A percentile compares a stretch with the other conserved stretches of the same genome.
Conservation (phyloP, 2,329 filamentous ascomycete genomes). For the Beauveria varroae region DNA sequence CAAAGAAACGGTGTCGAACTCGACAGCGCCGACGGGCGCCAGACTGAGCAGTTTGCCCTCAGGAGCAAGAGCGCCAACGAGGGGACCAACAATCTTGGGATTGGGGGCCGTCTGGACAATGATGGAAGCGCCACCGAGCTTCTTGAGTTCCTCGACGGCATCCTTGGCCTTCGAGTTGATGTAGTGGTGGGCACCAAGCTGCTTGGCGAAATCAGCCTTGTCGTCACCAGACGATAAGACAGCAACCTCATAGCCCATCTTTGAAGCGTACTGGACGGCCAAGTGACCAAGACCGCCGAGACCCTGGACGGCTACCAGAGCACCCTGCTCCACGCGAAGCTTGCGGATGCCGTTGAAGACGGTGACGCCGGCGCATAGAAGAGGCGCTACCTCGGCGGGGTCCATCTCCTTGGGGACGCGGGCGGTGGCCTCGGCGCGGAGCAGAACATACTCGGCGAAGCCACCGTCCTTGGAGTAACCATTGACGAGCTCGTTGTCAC, state of each 20-base stretch:
- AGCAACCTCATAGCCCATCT: conserved; percentile 68
- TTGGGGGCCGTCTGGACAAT: conserved; percentile 59
- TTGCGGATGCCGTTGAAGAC: conserved; percentile 54
- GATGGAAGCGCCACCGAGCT: conserved; percentile 53
- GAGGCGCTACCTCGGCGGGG: conserved; percentile 46
- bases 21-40: conserved; percentile 39
- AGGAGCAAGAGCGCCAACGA: conserved; percentile 46
- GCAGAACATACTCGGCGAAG: conserved; percentile 55
- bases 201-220: conserved; percentile 59
- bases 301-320: conserved; percentile 55
- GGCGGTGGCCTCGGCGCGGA: conserved; percentile 54
- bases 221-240: conserved; percentile 58
- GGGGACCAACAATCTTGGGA: conserved; percentile 42
- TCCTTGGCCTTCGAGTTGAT: conserved; percentile 46
- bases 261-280: conserved; percentile 66
- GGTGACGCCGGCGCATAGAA: conserved; percentile 60
- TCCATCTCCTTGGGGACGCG: conserved; percentile 45
- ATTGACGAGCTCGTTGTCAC: conserved; percentile 51
- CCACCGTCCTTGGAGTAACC: conserved; percentile 60
- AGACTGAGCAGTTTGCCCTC: conserved; percentile 55
- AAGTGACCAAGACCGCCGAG: conserved; percentile 71
- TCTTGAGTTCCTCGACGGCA: conserved; percentile 38
- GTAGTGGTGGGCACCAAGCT: conserved; percentile 37
- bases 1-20: conserved; percentile 34
- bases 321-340: conserved; percentile 43